A percentile compares a stretch with the other conserved stretches of the same genome.
phyloP scores from a whole-genome alignment of 2,329 filamentous ascomycete genomes.

The Camptophora hylomeconis region DNA sequence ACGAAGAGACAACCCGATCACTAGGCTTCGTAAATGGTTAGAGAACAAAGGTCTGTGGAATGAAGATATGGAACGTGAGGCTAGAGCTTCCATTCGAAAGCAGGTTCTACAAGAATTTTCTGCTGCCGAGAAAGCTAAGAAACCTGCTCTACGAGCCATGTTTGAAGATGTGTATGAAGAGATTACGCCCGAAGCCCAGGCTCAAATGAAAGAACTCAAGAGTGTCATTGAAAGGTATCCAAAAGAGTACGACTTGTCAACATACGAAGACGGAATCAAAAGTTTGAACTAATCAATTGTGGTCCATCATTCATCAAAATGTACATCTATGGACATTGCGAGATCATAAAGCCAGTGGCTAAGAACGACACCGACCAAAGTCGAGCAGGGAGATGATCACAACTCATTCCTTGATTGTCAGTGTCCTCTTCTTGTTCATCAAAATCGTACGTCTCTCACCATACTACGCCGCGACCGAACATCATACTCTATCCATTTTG shows the following conservation, averaged over 20 bases:
- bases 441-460: slow-evolving; percentile 51
- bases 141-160: slow-evolving; percentile 38
- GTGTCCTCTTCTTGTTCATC: too few species aligned
- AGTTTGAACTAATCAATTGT: slow-evolving; percentile 38
- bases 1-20: slow-evolving; percentile 75
- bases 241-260: slow-evolving; percentile 73
- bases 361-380: slow-evolving; percentile 4
- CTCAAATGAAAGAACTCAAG: slow-evolving; percentile 64
- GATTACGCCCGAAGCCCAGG: slow-evolving; percentile 62
- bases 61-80: slow-evolving; percentile 64
- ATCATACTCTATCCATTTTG: slow-evolving; percentile 81
- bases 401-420: too few species aligned
- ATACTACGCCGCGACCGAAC: slow-evolving; percentile 46
- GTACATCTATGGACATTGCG: too few species aligned
- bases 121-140: slow-evolving; percentile 48
- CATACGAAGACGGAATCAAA: slow-evolving; percentile 60
- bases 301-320: too few species aligned
- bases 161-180: slow-evolving; percentile 88
- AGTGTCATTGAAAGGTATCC: slow-evolving; percentile 74
- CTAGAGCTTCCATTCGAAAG: slow-evolving; percentile 52
- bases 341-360: slow-evolving; percentile 10
- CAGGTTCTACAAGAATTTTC: slow-evolving; percentile 75
- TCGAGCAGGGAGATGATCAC: too few species aligned
- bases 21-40: slow-evolving; percentile 77
- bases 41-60: slow-evolving; percentile 75